phyloP scores from a whole-genome alignment of 1,284 basidiomycete species.

The Microbotryum silenes-acaulis region DNA sequence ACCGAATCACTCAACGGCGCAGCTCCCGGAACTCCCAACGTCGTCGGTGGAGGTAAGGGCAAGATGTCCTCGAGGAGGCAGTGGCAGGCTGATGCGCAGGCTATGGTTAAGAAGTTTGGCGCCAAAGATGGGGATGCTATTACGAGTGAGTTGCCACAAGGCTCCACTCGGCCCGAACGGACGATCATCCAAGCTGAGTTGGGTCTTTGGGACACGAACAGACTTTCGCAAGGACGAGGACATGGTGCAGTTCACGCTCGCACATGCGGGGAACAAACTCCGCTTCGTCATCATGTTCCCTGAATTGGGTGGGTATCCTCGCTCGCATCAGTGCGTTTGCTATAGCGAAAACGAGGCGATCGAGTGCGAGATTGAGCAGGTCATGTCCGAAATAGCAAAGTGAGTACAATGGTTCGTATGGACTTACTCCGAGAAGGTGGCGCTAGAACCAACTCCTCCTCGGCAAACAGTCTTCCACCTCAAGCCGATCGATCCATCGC shows the following conservation, averaged over 20 bases:
- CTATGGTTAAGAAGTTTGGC: slow-evolving; percentile 4
- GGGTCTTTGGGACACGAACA: not conserved
- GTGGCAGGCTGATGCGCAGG: slow-evolving; percentile 14
- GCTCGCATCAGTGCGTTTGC: slow-evolving; percentile 18
- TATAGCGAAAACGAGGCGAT: slow-evolving; percentile 21
- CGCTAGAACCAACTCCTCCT: too few species aligned
- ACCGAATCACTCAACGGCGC: too few species aligned
- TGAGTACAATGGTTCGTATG: slow-evolving; percentile 1
- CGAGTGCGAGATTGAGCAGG: slow-evolving; percentile 4
- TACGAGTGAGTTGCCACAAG: slow-evolving; percentile 6
- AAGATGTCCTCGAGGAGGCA: slow-evolving; percentile 28
- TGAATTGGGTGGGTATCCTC: slow-evolving; percentile 26
- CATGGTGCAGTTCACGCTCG: slow-evolving; percentile 16
- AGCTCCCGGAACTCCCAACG: not conserved
- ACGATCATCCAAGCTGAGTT: not conserved
- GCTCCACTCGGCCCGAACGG: not conserved
- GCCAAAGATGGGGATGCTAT: not conserved
- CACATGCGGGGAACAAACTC: slow-evolving; percentile 1
- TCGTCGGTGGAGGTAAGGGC: slow-evolving; percentile 8
- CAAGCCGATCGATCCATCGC: slow-evolving; percentile 22
- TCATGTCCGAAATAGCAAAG: slow-evolving; percentile 18
- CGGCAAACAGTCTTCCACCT: slow-evolving; percentile 7
- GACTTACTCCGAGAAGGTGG: too few species aligned
- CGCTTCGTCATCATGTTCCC: slow-evolving; percentile 25
- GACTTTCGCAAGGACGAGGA: slow-evolving; percentile 25